Evolutionary conservation across 371 early-diverging fungal genomes (phyloP), one percentile per base, ranked within the genome.

Genomic region (Polyrhizophydium stewartii): DNA sequence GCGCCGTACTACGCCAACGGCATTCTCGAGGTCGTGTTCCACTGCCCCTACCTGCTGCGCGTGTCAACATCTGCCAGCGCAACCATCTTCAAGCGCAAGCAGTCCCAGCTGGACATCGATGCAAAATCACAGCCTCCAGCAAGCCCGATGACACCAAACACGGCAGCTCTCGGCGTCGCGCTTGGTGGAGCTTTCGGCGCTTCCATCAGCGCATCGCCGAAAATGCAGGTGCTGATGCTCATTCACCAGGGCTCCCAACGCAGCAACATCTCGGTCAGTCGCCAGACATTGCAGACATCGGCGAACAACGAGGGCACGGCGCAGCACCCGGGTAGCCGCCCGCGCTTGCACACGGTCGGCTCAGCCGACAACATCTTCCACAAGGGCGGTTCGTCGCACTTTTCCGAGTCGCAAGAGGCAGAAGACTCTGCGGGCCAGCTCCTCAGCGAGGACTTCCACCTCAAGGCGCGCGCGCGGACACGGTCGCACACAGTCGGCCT

Each of bases 1-100:
- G 77, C 85, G 0, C 85, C 88, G 0, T 92, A 92, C 67, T 92
- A 83, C 70, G 85, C 89, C 0, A 85, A 85, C 58, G 72, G 88
- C 17, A 83, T 69, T 3, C 72, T 78, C 6, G 90, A 92, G 59
- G 82, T 88, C 50, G 65, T 90, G n/a, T 89, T 89, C 51, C 83
- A 89, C 64, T 77, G 79, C 0, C 92, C 92, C 21, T 66, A 71
- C 41, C 47, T 60, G 32, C 32, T 69, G 49, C 63, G 59, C 63
- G 16, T 13, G 25, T 17, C 49, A 33, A n/a, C 17, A 43, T 17
- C 16, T 43, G n/a, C 43, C 43, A n/a, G 43, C 16, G n/a, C 43
- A 16, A 43, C 43, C 16, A 17, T 43, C 16, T 43, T 43, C 43
- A 43, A n/a, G n/a, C 16, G 43, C 17, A 43, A 43, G n/a, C 43